phyloP scores from a whole-genome alignment of 2,329 filamentous ascomycete genomes.

The Botrytis squamosa region DNA sequence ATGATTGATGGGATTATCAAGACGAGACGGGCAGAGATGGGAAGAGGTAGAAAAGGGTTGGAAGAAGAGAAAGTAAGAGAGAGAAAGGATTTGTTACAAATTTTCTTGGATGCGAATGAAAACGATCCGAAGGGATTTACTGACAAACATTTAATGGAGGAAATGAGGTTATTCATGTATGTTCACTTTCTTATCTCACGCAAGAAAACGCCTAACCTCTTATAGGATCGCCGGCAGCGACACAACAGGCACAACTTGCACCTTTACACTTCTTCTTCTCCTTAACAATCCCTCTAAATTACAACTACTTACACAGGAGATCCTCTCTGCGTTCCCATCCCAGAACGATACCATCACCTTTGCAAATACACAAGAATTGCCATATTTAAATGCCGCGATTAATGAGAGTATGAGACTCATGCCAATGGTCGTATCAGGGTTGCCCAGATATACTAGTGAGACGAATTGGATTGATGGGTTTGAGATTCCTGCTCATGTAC shows the following conservation, averaged over 20 bases:
- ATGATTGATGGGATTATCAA: background rate
- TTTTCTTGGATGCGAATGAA: background rate
- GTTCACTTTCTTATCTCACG: background rate
- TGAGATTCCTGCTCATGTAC: slow-evolving; percentile 26
- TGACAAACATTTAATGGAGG: slow-evolving; percentile 1
- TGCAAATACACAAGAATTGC: slow-evolving; percentile 27
- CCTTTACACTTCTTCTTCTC: slow-evolving; percentile 5
- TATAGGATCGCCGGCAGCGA: slow-evolving; percentile 8
- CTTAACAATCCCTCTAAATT: slow-evolving; percentile 4
- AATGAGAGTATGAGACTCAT: slow-evolving; percentile 30
- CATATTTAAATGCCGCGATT: slow-evolving; percentile 29
- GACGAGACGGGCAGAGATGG: background rate
- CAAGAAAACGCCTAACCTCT: background rate
- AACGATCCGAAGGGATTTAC: background rate
- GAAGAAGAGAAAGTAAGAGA: background rate
- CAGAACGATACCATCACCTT: slow-evolving; percentile 26
- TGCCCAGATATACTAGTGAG: slow-evolving; percentile 24
- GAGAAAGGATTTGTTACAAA: background rate
- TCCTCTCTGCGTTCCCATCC: slow-evolving; percentile 40
- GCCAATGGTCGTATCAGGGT: slow-evolving; percentile 24
- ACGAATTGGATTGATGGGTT: slow-evolving; percentile 24
- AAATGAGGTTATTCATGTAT: slow-evolving; percentile 31
- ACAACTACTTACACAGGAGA: slow-evolving; percentile 9
- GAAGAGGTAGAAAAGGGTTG: background rate
- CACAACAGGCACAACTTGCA: background rate